phyloP scores from a whole-genome alignment of 345 rosid genomes.

The Salix suchowensis region DNA sequence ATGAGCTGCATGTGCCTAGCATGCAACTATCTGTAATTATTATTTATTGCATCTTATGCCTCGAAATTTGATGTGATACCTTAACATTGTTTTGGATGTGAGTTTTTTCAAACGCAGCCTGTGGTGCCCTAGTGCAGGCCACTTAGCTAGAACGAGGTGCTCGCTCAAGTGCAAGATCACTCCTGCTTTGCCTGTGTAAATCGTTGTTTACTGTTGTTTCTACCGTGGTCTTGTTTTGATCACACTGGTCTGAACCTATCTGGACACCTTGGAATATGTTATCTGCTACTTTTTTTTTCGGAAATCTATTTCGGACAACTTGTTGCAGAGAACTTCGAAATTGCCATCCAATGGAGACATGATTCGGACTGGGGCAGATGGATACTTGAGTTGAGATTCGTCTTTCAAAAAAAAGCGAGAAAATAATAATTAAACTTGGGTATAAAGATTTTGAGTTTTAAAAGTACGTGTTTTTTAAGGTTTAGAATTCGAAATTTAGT shows the following conservation, averaged over 20 bases:
- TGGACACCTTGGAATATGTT: neutral
- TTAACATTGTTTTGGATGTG: too few relatives aligned
- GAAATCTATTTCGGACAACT: neutral
- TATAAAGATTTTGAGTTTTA: too few relatives aligned
- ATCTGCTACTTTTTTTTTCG: neutral
- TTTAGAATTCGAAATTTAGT: too few relatives aligned
- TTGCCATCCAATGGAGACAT: neutral
- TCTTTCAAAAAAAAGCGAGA: too few relatives aligned
- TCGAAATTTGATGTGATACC: neutral
- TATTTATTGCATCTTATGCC: neutral
- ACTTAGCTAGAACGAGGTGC: too few relatives aligned
- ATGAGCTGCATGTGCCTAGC: neutral
- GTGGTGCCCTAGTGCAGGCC: too few relatives aligned
- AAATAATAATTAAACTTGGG: too few relatives aligned
- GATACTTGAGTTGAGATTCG: neutral
- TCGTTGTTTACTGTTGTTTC: neutral
- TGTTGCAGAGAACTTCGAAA: neutral
- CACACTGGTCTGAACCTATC: neutral
- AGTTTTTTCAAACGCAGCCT: too few relatives aligned
- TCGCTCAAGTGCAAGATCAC: neutral
- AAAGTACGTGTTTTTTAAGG: too few relatives aligned
- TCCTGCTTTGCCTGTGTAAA: too few relatives aligned
- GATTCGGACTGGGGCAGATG: neutral
- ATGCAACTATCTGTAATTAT: neutral
- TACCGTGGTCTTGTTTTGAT: neutral